Conservation (phyloP, 345 rosid genomes). For the Populus davidiana region DNA sequence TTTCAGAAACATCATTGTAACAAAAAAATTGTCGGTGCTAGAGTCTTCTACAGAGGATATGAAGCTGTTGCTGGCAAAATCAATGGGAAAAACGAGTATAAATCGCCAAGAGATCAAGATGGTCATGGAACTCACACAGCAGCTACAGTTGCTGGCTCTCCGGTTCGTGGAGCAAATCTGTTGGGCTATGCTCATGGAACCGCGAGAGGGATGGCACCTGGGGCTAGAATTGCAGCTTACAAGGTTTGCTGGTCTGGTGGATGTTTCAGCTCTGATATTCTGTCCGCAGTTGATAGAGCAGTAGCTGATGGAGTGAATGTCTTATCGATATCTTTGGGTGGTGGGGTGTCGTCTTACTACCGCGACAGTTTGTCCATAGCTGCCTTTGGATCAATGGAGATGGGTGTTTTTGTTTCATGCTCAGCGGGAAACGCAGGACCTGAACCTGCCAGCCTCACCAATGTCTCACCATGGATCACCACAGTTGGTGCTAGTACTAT, state of each 20-base stretch:
- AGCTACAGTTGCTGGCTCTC: slow-evolving; percentile 29
- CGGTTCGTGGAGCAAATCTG: slow-evolving; percentile 21
- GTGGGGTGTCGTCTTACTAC: slow-evolving; percentile 26
- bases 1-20: slow-evolving; percentile 23
- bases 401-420: slow-evolving; percentile 33
- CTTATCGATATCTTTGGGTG: slow-evolving; percentile 29
- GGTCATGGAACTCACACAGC: slow-evolving; percentile 37
- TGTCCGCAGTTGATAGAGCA: slow-evolving; percentile 28
- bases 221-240: slow-evolving; percentile 29
- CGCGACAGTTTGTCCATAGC: slow-evolving; percentile 30
- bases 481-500: slow-evolving; percentile 31
- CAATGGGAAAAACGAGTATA: slow-evolving; percentile 23
- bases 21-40: slow-evolving; percentile 26
- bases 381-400: slow-evolving; percentile 31
- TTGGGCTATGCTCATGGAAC: slow-evolving; percentile 30
- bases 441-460: slow-evolving; percentile 29
- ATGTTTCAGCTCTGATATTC: slow-evolving; percentile 31
- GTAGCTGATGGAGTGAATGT: slow-evolving; percentile 35
- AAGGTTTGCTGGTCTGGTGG: slow-evolving; percentile 34
- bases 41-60: slow-evolving; percentile 27
- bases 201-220: slow-evolving; percentile 36
- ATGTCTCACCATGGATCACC: slow-evolving; percentile 30
- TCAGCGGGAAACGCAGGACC: slow-evolving; percentile 34
- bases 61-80: slow-evolving; percentile 25
- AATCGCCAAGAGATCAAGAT: slow-evolving; percentile 31